Evolutionary conservation across 371 early-diverging fungal genomes (phyloP).

Genomic region (Mucor indicus): DNA sequence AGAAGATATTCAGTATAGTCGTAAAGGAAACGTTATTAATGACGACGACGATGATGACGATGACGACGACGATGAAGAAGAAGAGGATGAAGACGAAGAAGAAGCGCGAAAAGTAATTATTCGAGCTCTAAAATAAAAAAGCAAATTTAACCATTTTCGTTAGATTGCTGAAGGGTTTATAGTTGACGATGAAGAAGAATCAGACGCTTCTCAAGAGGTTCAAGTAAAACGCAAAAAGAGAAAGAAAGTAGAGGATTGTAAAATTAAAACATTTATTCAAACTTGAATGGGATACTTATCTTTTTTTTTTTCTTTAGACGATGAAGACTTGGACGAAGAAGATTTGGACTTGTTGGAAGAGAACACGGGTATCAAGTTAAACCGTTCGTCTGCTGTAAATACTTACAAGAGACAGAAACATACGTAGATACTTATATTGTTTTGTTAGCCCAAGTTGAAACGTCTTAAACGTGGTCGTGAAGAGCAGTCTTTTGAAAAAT

Average conservation of each 20-base stretch:
- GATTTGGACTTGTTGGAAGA: constrained; percentile 84
- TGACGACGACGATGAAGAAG: constrained; percentile 54
- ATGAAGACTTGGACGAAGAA: constrained; percentile 84
- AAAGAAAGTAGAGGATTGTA: constrained; percentile 52
- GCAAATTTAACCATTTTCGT: neutral
- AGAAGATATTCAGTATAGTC: constrained; percentile 45
- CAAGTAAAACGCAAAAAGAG: constrained; percentile 44
- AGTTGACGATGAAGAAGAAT: constrained; percentile 64
- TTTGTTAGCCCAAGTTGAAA: constrained; percentile 55
- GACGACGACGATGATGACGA: constrained; percentile 40
- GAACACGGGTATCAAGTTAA: constrained; percentile 71
- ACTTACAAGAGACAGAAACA: neutral
- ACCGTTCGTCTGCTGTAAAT: constrained; percentile 48
- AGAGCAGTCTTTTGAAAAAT: constrained; percentile 32
- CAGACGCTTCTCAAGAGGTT: constrained; percentile 36
- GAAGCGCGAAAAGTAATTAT: constrained; percentile 50
- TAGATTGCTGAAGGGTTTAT: constrained; percentile 66
- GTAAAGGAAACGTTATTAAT: constrained; percentile 36
- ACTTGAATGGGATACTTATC: neutral
- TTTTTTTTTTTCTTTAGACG: constrained; percentile 16
- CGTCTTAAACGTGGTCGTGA: constrained; percentile 71
- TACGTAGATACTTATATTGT: neutral
- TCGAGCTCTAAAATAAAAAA: constrained; percentile 9
- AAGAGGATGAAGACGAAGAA: constrained; percentile 60
- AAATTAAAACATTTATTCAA: neutral